phyloP scores from a whole-genome alignment of 495 filamentous ascomycete species.

The Oidiodendron maius region DNA sequence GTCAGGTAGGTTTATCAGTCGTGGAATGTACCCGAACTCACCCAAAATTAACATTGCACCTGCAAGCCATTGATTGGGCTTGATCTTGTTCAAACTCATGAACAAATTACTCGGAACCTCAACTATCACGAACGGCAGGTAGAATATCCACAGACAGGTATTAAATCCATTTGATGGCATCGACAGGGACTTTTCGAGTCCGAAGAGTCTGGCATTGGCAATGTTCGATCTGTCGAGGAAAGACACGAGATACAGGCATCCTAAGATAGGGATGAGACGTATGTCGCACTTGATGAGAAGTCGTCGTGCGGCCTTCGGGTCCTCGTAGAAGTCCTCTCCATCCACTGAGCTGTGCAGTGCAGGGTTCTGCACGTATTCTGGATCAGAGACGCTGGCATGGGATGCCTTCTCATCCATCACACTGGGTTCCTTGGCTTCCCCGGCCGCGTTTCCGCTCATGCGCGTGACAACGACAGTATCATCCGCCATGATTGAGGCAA shows the following conservation, averaged over 20 bases:
- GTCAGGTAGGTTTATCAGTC: too few relatives aligned
- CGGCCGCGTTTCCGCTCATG: too few relatives aligned
- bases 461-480: too few relatives aligned
- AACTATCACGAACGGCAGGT: conserved; percentile 30
- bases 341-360: too few relatives aligned
- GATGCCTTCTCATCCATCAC: too few relatives aligned
- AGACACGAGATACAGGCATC: conserved; percentile 52
- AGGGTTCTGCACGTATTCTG: too few relatives aligned
- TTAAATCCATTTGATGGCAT: conserved; percentile 45
- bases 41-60: conserved; percentile 52
- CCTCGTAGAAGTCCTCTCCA: too few relatives aligned
- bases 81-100: conserved; percentile 57
- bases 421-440: too few relatives aligned
- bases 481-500: too few relatives aligned
- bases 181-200: conserved; percentile 36
- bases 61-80: conserved; percentile 52
- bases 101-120: conserved; percentile 48
- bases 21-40: too few relatives aligned
- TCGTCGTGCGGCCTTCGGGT: too few relatives aligned
- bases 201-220: conserved; percentile 39
- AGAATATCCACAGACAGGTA: conserved; percentile 41
- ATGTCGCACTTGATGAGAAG: conserved; percentile 11
- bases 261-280: conserved; percentile 6
- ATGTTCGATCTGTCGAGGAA: conserved; percentile 54
- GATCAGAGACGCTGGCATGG: too few relatives aligned